These are phyloP conservation scores for Sisymbrium irio DNA, from an alignment of 345 rosid species.

Conservation along the genomic window DNA sequence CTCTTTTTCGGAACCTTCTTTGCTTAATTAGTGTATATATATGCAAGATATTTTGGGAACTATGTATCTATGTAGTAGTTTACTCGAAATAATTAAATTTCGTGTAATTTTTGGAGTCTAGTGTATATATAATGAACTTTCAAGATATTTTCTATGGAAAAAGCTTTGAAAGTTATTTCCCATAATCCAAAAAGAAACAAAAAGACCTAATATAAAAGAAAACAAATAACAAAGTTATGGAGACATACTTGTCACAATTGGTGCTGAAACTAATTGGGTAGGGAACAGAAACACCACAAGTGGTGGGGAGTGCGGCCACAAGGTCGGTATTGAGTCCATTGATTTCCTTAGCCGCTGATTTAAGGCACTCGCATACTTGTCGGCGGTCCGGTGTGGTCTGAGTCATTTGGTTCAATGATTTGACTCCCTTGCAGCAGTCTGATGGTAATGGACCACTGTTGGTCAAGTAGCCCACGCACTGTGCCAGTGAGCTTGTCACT, in stretches of 20 bases:
- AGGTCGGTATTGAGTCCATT: slow-evolving; percentile 9
- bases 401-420: slow-evolving; percentile 34
- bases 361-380: slow-evolving; percentile 46
- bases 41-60: background rate
- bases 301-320: slow-evolving; percentile 42
- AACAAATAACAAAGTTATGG: background rate
- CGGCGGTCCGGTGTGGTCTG: slow-evolving; percentile 51
- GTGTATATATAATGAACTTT: background rate
- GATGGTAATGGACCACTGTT: slow-evolving; percentile 13
- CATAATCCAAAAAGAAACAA: background rate
- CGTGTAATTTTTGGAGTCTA: background rate
- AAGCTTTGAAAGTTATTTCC: background rate
- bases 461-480: slow-evolving; percentile 41
- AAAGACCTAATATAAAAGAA: background rate
- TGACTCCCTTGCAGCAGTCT: slow-evolving; percentile 49
- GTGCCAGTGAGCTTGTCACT: slow-evolving; percentile 26
- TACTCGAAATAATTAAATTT: background rate
- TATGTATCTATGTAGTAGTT: background rate
- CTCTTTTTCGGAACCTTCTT: too few relatives aligned
- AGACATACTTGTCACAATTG: slow-evolving; percentile 45
- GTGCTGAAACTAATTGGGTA: slow-evolving; percentile 55
- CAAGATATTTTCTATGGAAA: background rate
- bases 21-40: background rate
- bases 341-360: slow-evolving; percentile 13
- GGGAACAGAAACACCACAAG: slow-evolving; percentile 51